Evolutionary conservation across 192 early-diverging fungal genomes (phyloP), one percentile per base, ranked within the genome.

Genomic region (Jimgerdemannia flammicorona): DNA sequence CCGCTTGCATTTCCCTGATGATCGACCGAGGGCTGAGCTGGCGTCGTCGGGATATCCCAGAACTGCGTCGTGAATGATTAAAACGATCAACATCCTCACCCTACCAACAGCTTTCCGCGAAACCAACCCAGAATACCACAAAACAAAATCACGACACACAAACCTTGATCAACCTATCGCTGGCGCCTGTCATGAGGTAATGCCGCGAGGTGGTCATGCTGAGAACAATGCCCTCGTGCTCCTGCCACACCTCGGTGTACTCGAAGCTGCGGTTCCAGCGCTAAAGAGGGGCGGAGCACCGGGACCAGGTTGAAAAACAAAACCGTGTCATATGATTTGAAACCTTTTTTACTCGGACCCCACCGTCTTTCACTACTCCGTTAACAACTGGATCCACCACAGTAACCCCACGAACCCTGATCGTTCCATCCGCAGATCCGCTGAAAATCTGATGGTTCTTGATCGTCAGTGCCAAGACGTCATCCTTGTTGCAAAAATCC

Each of bases 401-500:
- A 59, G 14, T 59, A 59, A 14, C 6, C 49, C 43, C 7, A 29
- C 70, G 40, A 71, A 77, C 84, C 70, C 89, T 88, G 14, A 93
- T 84, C 54, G 82, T 80, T 59, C 93, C 91, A 83, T 93, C 91
- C 9, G 91, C 90, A 4, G 87, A 90, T 7, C 85, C 93, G 70
- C 89, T 87, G 40, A 84, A 90, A 43, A 92, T 77, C 44, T 84
- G 80, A 29, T 78, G 76, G 40, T 72, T 74, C 70, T 78, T 69
- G 17, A 88, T 69, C 3, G 75, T 73, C 65, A 94, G 82, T 7
- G 90, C 80, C 19, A 90, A 78, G 18, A 92, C 90, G 79, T 92
- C 91, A 72, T 85, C 87, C 80, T 78, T 42, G 49, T 69, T 29
- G 29, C 29, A 29, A 29, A 29, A 29, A 29, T 1, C 29, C 29